Conservation (phyloP, 345 rosid species). For the Pelargonium nanum region DNA sequence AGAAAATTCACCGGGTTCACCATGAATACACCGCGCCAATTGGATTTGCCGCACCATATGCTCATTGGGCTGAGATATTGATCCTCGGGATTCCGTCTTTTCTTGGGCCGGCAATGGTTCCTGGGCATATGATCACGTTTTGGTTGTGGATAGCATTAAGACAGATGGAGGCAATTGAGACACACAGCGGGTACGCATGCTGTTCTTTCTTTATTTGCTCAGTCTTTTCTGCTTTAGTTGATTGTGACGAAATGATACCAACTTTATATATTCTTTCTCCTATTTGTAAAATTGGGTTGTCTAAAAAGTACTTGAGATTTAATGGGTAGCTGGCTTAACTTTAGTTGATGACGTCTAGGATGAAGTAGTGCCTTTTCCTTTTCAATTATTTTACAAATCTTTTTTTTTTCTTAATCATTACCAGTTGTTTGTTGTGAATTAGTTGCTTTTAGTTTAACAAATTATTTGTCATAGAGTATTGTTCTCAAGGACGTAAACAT, state of each 20-base stretch:
- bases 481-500: too few species aligned
- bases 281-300: conserved; percentile 8
- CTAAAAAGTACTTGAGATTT: conserved; percentile 14
- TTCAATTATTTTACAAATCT: neutral
- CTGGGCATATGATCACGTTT: conserved; percentile 90
- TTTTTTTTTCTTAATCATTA: neutral
- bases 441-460: neutral
- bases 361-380: conserved; percentile 11
- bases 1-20: conserved; percentile 79
- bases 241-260: conserved; percentile 24
- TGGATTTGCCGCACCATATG: conserved; percentile 78
- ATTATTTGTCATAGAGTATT: neutral
- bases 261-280: conserved; percentile 21
- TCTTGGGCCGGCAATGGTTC: conserved; percentile 86
- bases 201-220: conserved; percentile 11
- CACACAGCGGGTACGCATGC: conserved; percentile 90
- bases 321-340: conserved; percentile 22
- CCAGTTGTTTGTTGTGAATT: neutral
- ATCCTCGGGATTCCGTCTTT: conserved; percentile 88
- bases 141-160: conserved; percentile 90
- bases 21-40: conserved; percentile 82
- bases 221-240: conserved; percentile 23
- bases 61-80: conserved; percentile 89
- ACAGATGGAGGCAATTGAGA: conserved; percentile 85
- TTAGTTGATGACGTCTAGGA: conserved; percentile 23